A percentile compares a stretch with the other conserved stretches of the same genome.
Conservation (phyloP, 176 grass and related monocot genomes). For the Carex scoparia region DNA sequence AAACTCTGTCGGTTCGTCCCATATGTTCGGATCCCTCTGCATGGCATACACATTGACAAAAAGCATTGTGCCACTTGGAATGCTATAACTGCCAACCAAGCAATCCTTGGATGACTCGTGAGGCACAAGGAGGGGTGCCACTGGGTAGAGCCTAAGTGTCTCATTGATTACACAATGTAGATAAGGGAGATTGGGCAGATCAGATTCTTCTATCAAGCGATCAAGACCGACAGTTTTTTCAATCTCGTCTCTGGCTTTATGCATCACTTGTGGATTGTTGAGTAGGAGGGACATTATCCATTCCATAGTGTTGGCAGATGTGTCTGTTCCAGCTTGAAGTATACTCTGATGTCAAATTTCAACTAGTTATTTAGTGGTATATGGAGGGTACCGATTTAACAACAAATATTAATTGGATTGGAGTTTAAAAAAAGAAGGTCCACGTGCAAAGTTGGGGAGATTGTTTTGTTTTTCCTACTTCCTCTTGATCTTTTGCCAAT, state of each 20-base stretch:
- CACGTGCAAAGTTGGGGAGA: neutral
- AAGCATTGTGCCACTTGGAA: conserved; percentile 50
- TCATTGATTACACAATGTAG: conserved; percentile 45
- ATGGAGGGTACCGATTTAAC: neutral
- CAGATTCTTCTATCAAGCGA: conserved; percentile 41
- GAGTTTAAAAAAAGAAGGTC: neutral
- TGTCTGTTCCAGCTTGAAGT: conserved; percentile 25
- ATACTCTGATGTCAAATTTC: conserved; percentile 16
- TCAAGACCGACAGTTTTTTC: conserved; percentile 24
- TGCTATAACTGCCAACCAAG: conserved; percentile 27
- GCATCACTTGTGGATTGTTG: conserved; percentile 24
- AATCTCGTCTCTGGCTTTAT: conserved; percentile 30
- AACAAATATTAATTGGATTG: neutral
- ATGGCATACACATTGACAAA: conserved; percentile 52
- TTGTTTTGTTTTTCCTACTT: neutral
- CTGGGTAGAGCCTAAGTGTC: conserved; percentile 50
- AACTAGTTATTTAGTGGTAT: neutral
- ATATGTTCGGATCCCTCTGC: conserved; percentile 45
- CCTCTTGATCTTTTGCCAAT: neutral
- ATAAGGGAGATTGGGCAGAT: conserved; percentile 44
- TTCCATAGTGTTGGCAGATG: conserved; percentile 34
- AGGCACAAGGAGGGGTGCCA: conserved; percentile 40
- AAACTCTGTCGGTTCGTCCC: conserved; percentile 57
- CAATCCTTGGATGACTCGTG: conserved; percentile 57
- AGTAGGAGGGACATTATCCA: conserved; percentile 66